These are phyloP conservation scores for Paraleonurus japonicus DNA, from an alignment of 257 asterid species.

Conservation along the genomic window DNA sequence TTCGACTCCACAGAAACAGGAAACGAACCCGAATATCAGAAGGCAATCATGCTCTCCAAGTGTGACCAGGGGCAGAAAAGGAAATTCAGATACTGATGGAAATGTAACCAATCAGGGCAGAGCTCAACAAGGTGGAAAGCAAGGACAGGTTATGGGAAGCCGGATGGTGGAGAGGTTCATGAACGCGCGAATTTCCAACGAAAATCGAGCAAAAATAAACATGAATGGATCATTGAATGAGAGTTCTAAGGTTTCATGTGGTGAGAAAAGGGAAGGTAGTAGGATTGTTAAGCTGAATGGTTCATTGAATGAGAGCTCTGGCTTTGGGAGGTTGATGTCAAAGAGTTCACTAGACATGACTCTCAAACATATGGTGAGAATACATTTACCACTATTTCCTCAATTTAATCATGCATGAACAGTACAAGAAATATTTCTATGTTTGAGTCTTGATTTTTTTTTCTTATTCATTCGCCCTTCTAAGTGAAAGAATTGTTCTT, in stretches of 20 bases:
- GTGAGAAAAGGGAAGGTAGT: conserved; percentile 36
- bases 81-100: conserved; percentile 27
- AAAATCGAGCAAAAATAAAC: conserved; percentile 30
- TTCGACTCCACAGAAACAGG: conserved; percentile 32
- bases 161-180: conserved; percentile 74
- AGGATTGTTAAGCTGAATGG: conserved; percentile 16
- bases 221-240: conserved; percentile 44
- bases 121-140: conserved; percentile 28
- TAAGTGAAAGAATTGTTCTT: too few relatives aligned
- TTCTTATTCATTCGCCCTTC: too few relatives aligned
- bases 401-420: neutral
- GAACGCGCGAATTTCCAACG: conserved; percentile 52
- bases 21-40: conserved; percentile 22
- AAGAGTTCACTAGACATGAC: conserved; percentile 48
- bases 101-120: conserved; percentile 14
- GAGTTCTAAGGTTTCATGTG: conserved; percentile 29
- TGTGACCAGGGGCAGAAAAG: conserved; percentile 46
- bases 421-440: too few relatives aligned
- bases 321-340: conserved; percentile 59
- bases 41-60: conserved; percentile 67
- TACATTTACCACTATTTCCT: neutral
- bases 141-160: conserved; percentile 63
- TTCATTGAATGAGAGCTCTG: too few relatives aligned
- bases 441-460: too few relatives aligned
- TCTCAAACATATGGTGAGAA: too few relatives aligned